A percentile compares a stretch with the other conserved stretches of the same genome.
Evolutionary conservation across 306 rosid species (phyloP).

Genomic region (Comarum palustre): DNA sequence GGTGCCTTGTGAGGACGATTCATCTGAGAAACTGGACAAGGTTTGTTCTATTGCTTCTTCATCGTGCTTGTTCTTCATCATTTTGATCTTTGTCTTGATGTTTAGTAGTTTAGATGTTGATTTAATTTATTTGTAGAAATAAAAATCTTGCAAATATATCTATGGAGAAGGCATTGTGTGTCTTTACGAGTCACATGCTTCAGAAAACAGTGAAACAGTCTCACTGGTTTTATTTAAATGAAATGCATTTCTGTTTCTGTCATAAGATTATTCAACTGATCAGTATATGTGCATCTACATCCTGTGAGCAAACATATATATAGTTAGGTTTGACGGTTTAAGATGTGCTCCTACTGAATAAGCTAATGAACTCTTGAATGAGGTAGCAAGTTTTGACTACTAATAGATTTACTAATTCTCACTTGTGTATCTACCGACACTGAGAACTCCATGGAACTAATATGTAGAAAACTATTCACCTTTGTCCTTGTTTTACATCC

Average conservation of each 20-base stretch:
- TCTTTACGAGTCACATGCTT: too few relatives aligned
- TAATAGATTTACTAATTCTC: not conserved
- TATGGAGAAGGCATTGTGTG: not conserved
- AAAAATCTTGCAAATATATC: not conserved
- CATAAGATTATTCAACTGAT: not conserved
- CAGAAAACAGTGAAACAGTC: not conserved
- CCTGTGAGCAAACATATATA: not conserved
- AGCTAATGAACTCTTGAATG: not conserved
- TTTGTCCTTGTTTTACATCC: not conserved
- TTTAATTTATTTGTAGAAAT: too few relatives aligned
- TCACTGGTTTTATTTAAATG: not conserved
- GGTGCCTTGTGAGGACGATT: conserved; percentile 77
- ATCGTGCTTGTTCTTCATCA: conserved; percentile 3
- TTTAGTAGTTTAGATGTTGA: not conserved
- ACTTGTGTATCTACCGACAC: not conserved
- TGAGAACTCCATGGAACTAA: not conserved
- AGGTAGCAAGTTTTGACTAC: not conserved
- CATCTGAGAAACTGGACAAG: conserved; percentile 81
- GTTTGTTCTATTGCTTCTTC: conserved; percentile 26
- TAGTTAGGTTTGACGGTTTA: too few relatives aligned
- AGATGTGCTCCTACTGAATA: too few relatives aligned
- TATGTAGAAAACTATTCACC: not conserved
- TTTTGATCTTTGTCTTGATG: not conserved
- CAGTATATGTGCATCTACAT: not conserved
- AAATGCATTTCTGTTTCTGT: too few relatives aligned